Conservation (phyloP, 768 basidiomycete species). For the Tricholoma saponaceum region DNA sequence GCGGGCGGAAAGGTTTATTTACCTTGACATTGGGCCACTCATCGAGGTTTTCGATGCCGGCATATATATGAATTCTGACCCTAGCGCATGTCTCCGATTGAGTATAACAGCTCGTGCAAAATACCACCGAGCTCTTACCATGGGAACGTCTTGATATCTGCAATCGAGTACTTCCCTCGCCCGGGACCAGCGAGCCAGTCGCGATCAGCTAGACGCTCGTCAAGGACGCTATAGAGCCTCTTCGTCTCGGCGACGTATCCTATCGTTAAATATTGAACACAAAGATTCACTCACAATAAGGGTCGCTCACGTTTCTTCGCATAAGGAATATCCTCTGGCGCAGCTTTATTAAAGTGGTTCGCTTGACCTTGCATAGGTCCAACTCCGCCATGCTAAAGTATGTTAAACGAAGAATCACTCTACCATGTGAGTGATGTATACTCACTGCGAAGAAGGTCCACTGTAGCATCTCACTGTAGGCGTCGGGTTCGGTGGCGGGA, state of each 20-base stretch:
- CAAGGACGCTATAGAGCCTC: constrained; percentile 76
- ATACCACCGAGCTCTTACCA: constrained; percentile 39
- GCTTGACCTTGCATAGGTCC: constrained; percentile 89
- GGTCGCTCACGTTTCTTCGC: constrained; percentile 52
- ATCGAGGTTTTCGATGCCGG: constrained; percentile 26
- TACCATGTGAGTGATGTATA: not conserved
- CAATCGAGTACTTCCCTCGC: constrained; percentile 63
- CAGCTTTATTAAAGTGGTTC: constrained; percentile 62
- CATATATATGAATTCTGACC: constrained; percentile 45
- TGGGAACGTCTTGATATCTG: constrained; percentile 65
- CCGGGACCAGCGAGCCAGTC: constrained; percentile 82
- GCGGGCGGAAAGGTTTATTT: not conserved
- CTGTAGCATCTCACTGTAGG: constrained; percentile 70
- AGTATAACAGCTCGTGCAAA: not conserved
- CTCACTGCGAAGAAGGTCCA: constrained; percentile 84
- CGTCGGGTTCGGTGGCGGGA: constrained; percentile 43
- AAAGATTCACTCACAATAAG: not conserved
- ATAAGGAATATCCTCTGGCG: constrained; percentile 67
- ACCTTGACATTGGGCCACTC: constrained; percentile 19
- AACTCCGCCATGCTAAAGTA: constrained; percentile 65
- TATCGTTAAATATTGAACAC: constrained; percentile 16
- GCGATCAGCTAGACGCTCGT: constrained; percentile 63
- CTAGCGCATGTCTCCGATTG: constrained; percentile 25
- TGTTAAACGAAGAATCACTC: not conserved
- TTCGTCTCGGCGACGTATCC: constrained; percentile 80